Conservation (phyloP, 768 basidiomycete species). For the Tricholoma terreum region DNA sequence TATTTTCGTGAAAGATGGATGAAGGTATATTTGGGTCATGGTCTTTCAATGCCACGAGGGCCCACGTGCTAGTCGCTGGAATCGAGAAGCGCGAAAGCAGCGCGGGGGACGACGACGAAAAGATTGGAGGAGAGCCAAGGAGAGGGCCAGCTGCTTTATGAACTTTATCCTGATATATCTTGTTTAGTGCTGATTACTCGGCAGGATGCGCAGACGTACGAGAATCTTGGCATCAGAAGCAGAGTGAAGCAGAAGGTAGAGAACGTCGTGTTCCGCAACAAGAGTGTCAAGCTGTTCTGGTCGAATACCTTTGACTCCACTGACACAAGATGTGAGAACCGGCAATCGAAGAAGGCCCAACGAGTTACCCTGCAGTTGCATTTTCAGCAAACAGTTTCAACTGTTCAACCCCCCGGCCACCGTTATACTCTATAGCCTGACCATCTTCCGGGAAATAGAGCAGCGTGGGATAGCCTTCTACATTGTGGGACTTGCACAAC, state of each 20-base stretch:
- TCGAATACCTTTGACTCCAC: conserved; percentile 30
- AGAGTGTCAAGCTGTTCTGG: conserved; percentile 40
- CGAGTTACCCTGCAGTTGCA: conserved; percentile 65
- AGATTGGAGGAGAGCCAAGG: conserved; percentile 46
- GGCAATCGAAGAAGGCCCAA: neutral
- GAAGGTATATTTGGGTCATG: conserved; percentile 46
- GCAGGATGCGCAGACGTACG: conserved; percentile 21
- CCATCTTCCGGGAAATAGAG: conserved; percentile 60
- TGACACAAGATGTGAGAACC: conserved; percentile 8
- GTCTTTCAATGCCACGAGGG: conserved; percentile 67
- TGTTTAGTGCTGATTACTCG: neutral
- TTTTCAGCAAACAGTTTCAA: conserved; percentile 74
- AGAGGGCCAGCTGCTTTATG: conserved; percentile 38
- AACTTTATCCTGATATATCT: conserved; percentile 30
- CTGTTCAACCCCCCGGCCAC: conserved; percentile 66
- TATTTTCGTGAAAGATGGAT: conserved; percentile 38
- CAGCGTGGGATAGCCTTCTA: conserved; percentile 84
- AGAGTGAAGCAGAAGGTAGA: conserved; percentile 50
- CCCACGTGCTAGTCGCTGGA: conserved; percentile 45
- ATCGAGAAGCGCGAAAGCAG: conserved; percentile 38
- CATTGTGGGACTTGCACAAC: conserved; percentile 62
- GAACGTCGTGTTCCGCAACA: conserved; percentile 39
- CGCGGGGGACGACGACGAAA: conserved; percentile 35
- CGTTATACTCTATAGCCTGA: conserved; percentile 68
- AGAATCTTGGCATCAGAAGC: conserved; percentile 38